A percentile compares a stretch with the other conserved stretches of the same genome.
These are phyloP conservation scores for Silene latifolia DNA, from an alignment of 148 eudicot species.

Conservation along the genomic window DNA sequence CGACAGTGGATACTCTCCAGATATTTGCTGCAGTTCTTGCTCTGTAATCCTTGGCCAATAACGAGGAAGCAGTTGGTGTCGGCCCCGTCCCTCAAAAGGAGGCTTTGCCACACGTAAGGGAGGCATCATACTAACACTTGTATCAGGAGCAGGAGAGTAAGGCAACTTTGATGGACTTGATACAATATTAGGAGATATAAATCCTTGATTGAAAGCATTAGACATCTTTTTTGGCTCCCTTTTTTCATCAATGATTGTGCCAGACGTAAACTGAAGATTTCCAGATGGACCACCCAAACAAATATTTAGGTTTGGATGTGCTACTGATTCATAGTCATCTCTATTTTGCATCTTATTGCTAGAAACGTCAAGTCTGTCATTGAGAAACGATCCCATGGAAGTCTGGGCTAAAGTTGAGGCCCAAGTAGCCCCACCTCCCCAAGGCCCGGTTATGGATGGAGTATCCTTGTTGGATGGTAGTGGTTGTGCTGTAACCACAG, in stretches of 20 bases:
- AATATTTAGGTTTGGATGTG: constrained; percentile 64
- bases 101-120: constrained; percentile 85
- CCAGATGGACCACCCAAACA: constrained; percentile 56
- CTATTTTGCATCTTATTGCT: constrained; percentile 31
- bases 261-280: constrained; percentile 35
- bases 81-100: constrained; percentile 83
- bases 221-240: constrained; percentile 41
- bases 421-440: constrained; percentile 30
- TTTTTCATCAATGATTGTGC: constrained; percentile 43
- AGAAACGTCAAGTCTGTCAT: constrained; percentile 30
- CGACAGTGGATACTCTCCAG: constrained; percentile 88
- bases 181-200: constrained; percentile 52
- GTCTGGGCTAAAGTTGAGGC: constrained; percentile 40
- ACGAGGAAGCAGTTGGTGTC: constrained; percentile 94
- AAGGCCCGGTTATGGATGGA: not conserved
- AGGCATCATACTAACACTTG: constrained; percentile 39
- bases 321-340: constrained; percentile 42
- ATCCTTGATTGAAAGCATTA: constrained; percentile 47
- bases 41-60: constrained; percentile 99
- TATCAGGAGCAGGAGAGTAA: constrained; percentile 44
- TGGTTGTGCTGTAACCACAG: constrained; percentile 7
- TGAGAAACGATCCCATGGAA: constrained; percentile 37
- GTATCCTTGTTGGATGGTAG: not conserved
- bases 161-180: constrained; percentile 53
- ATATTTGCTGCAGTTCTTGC: constrained; percentile 91